A percentile compares a stretch with the other conserved stretches of the same genome.
Evolutionary conservation across 1,284 basidiomycete species (phyloP).

Genomic region (Wallemia ichthyophaga): DNA sequence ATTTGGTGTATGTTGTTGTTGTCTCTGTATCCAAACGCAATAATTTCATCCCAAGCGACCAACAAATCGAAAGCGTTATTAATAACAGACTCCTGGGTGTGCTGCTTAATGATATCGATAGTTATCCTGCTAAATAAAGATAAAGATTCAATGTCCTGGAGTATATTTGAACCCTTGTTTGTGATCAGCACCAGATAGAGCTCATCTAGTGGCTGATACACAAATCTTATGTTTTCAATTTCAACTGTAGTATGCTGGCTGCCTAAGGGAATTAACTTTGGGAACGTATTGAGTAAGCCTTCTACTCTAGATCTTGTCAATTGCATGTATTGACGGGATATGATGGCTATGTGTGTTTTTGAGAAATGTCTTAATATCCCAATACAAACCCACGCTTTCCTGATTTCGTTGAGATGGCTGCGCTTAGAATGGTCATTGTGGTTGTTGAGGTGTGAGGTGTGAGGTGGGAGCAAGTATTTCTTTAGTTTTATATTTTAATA

Average conservation of each 20-base stretch:
- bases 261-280: conserved; percentile 84
- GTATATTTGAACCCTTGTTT: conserved; percentile 88
- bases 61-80: conserved; percentile 83
- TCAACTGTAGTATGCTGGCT: conserved; percentile 94
- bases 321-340: conserved; percentile 86
- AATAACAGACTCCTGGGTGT: conserved; percentile 66
- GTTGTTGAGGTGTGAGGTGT: neutral
- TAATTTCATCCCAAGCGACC: conserved; percentile 88
- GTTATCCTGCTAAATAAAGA: conserved; percentile 81
- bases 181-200: conserved; percentile 94
- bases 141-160: conserved; percentile 91
- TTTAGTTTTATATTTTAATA: too few relatives aligned
- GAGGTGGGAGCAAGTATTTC: too few relatives aligned
- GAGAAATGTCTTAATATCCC: neutral
- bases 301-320: conserved; percentile 80
- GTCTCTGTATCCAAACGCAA: conserved; percentile 78
- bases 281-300: conserved; percentile 82
- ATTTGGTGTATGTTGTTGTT: conserved; percentile 77
- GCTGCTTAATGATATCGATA: conserved; percentile 62
- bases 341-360: conserved; percentile 31
- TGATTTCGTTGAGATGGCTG: conserved; percentile 75
- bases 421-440: conserved; percentile 53
- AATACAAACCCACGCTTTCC: conserved; percentile 41
- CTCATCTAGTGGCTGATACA: conserved; percentile 94
- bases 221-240: conserved; percentile 73